Evolutionary conservation across 2,329 filamentous ascomycete species (phyloP), one percentile per base, ranked within the genome.

Genomic region (Aspergillus quadricinctus): DNA sequence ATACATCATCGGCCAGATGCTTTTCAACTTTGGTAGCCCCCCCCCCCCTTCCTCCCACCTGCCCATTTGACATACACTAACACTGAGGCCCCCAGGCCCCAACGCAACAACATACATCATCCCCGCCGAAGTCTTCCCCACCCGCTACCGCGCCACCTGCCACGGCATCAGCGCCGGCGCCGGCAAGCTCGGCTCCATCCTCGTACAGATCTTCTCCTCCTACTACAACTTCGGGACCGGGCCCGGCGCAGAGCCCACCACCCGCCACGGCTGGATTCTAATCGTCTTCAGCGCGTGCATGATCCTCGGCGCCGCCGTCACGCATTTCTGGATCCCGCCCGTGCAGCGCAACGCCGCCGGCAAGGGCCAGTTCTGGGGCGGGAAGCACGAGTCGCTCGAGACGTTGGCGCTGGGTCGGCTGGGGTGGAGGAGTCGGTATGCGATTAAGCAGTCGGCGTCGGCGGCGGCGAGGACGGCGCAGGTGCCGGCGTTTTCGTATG

Each of bases 101-200:
- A 75, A 75, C 49, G 71, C 70, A 60, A 75, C 75, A 37, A 76
- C 71, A 6, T 75, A 75, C 56, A 76, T 79, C 63, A 79, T 83
- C 40, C 78, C 81, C n/a, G 80, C 80, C 11, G 81, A 83, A 59
- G 75, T 82, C 52, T 84, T 83, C 59, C 81, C 81, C 3, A 83
- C 81, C 0, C 73, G 78, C 19, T 83, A 83, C 62, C 76, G 81
- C 19, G 80, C 75, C 52, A 80, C 78, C 1, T 80, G 77, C 57
- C 79, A 83, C 63, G 81, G 81, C 21, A 76, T 83, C 57, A 76
- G 77, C 28, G 81, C 81, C n/a, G 81, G 75, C 1, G 66, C 74
- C 1, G 81, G 81, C 3, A 83, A 83, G 63, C 66, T 83, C 0
- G 81, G 81, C 19, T 80, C 80, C 0, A 73, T 77, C 51, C 65